phyloP scores from a whole-genome alignment of 768 basidiomycete species.

The Psilocybe azurescens region DNA sequence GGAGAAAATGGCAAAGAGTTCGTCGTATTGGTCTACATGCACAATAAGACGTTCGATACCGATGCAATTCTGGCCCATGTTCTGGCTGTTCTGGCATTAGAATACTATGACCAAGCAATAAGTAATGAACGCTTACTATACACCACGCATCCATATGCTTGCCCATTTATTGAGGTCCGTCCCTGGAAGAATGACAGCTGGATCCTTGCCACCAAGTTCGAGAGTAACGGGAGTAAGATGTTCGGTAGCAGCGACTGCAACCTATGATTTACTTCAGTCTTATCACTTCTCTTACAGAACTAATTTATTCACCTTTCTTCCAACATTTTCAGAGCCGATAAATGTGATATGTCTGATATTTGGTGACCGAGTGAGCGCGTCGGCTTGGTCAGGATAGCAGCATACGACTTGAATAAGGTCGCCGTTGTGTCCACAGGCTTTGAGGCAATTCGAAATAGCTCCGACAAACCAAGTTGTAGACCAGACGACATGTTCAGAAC shows the following conservation, averaged over 20 bases:
- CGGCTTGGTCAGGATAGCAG: slow-evolving; percentile 89
- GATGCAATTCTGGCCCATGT: slow-evolving; percentile 95
- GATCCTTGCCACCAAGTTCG: slow-evolving; percentile 96
- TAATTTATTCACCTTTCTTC: slow-evolving; percentile 60
- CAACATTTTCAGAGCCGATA: slow-evolving; percentile 83
- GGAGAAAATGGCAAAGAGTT: slow-evolving; percentile 67
- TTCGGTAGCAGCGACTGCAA: slow-evolving; percentile 84
- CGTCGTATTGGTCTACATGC: slow-evolving; percentile 76
- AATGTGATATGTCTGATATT: slow-evolving; percentile 94
- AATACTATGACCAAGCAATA: not conserved
- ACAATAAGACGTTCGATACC: slow-evolving; percentile 95
- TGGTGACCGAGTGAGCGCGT: slow-evolving; percentile 78
- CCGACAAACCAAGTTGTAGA: slow-evolving; percentile 84
- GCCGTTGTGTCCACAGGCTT: slow-evolving; percentile 79
- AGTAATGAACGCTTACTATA: slow-evolving; percentile 68
- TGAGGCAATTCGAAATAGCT: slow-evolving; percentile 78
- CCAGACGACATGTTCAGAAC: slow-evolving; percentile 93
- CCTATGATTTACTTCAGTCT: slow-evolving; percentile 40
- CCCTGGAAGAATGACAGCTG: slow-evolving; percentile 85
- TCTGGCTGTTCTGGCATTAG: slow-evolving; percentile 62
- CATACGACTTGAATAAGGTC: slow-evolving; percentile 92
- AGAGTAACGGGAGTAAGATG: slow-evolving; percentile 91
- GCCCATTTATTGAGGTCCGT: slow-evolving; percentile 84
- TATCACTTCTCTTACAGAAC: not conserved
- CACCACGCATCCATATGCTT: slow-evolving; percentile 87